Percentiles rank a stretch among this genome's conserved stretches.
These are phyloP conservation scores for Arthroderma sp. DNA, from an alignment of 2,329 filamentous ascomycete species.

Conservation along the genomic window DNA sequence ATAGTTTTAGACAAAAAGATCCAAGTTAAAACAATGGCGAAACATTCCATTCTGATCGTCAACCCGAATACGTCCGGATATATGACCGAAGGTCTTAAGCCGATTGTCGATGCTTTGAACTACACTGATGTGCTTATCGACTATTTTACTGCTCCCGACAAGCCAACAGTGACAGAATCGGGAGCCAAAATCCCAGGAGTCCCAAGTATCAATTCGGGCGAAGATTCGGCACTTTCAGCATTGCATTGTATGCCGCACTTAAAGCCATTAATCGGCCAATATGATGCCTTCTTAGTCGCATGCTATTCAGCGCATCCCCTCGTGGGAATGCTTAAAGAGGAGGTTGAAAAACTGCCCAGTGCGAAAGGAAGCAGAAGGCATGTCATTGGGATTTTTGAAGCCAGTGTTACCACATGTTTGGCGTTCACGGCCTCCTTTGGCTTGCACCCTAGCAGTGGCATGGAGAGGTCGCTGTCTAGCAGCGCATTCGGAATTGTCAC, in stretches of 20 bases:
- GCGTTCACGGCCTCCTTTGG: constrained; percentile 36
- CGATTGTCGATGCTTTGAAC: constrained; percentile 25
- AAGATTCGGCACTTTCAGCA: constrained; percentile 53
- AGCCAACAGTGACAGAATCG: constrained; percentile 17
- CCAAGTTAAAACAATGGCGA: neutral
- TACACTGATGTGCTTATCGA: constrained; percentile 25
- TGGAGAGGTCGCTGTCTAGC: constrained; percentile 26
- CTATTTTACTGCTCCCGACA: constrained; percentile 27
- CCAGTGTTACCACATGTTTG: constrained; percentile 55
- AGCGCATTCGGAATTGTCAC: constrained; percentile 70
- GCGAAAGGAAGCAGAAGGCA: constrained; percentile 29
- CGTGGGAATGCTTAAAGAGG: constrained; percentile 46
- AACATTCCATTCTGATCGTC: constrained; percentile 26
- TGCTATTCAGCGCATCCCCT: constrained; percentile 81
- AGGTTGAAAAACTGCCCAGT: constrained; percentile 21
- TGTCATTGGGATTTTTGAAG: constrained; percentile 78
- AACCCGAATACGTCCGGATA: constrained; percentile 34
- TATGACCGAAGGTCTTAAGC: constrained; percentile 32
- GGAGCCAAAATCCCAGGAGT: constrained; percentile 38
- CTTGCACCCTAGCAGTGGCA: constrained; percentile 13
- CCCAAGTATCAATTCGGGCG: constrained; percentile 63
- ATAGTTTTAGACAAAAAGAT: neutral
- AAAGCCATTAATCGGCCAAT: constrained; percentile 21
- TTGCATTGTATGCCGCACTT: constrained; percentile 48
- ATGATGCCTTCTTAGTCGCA: constrained; percentile 72